A percentile compares a stretch with the other conserved stretches of the same genome.
Conservation (phyloP, 768 basidiomycete genomes). For the Rhizopogon vulgaris region DNA sequence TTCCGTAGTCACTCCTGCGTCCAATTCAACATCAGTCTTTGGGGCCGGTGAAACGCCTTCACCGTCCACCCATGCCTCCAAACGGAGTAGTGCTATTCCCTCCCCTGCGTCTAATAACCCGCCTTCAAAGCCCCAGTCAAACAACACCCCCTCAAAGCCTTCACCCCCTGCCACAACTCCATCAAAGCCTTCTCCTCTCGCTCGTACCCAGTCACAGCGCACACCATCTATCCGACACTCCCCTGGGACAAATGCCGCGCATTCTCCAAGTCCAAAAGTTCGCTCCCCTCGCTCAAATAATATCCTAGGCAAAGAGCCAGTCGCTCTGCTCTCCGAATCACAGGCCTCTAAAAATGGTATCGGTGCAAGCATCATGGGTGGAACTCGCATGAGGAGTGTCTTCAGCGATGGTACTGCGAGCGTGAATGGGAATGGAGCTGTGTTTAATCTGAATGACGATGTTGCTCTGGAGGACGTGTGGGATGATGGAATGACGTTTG, state of each 20-base stretch:
- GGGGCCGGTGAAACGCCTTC: neutral
- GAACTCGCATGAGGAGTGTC: neutral
- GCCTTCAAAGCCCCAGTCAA: slow-evolving; percentile 16
- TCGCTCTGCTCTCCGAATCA: slow-evolving; percentile 14
- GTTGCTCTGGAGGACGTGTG: slow-evolving; percentile 22
- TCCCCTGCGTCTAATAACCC: slow-evolving; percentile 32
- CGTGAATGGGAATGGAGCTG: neutral
- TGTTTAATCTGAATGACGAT: slow-evolving; percentile 15
- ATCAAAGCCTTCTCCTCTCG: slow-evolving; percentile 10
- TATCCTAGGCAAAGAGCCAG: slow-evolving; percentile 1
- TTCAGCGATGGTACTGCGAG: neutral
- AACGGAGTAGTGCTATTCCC: slow-evolving; percentile 27
- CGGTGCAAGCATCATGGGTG: neutral
- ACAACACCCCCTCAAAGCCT: slow-evolving; percentile 18
- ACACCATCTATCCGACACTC: slow-evolving; percentile 16
- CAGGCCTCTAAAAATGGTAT: neutral
- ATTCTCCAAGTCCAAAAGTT: neutral
- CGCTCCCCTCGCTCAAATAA: neutral
- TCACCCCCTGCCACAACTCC: slow-evolving; percentile 16
- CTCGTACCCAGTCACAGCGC: slow-evolving; percentile 9
- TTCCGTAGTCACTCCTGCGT: neutral
- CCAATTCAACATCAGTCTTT: neutral
- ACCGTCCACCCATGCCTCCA: neutral
- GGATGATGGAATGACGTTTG: slow-evolving; percentile 58
- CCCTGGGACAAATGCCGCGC: neutral